Conservation (phyloP, 495 filamentous ascomycete genomes). For the Lophiostoma macrostomum region DNA sequence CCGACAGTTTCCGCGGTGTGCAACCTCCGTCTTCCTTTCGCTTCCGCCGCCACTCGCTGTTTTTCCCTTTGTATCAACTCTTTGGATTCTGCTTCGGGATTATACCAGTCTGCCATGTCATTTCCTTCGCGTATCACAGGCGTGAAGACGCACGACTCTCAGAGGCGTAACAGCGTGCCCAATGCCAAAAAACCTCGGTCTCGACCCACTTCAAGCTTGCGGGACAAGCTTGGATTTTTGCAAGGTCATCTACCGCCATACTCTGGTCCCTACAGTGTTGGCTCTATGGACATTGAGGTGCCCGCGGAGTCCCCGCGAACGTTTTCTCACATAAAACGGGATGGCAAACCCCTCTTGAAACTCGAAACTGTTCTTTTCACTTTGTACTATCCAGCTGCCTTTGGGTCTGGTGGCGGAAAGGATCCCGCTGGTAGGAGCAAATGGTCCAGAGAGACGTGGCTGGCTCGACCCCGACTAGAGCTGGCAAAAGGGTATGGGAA, state of each 20-base stretch:
- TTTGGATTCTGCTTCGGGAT: too few relatives aligned
- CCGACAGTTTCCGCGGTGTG: too few relatives aligned
- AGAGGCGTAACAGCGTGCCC: conserved; percentile 11
- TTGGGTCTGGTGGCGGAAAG: conserved; percentile 26
- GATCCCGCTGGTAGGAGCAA: conserved; percentile 35
- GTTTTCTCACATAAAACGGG: conserved; percentile 43
- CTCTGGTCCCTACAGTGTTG: conserved; percentile 43
- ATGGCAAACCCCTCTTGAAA: conserved; percentile 37
- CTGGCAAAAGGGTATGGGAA: conserved; percentile 54
- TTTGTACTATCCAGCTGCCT: conserved; percentile 40
- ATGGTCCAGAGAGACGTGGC: conserved; percentile 53
- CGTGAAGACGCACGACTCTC: conserved; percentile 6
- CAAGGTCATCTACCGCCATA: conserved; percentile 37
- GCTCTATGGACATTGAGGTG: conserved; percentile 44
- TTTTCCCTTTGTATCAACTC: too few relatives aligned
- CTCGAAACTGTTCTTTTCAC: conserved; percentile 45
- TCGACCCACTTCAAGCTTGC: conserved; percentile 34
- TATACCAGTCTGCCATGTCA: too few relatives aligned
- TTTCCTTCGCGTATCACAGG: too few relatives aligned
- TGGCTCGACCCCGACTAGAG: conserved; percentile 48
- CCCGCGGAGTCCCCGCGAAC: conserved; percentile 36
- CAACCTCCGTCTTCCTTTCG: too few relatives aligned
- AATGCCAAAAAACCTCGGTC: conserved; percentile 37
- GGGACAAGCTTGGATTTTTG: conserved; percentile 38
- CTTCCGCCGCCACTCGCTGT: too few relatives aligned